Conservation (phyloP, 2,329 filamentous ascomycete species). For the Fusarium sp. region DNA sequence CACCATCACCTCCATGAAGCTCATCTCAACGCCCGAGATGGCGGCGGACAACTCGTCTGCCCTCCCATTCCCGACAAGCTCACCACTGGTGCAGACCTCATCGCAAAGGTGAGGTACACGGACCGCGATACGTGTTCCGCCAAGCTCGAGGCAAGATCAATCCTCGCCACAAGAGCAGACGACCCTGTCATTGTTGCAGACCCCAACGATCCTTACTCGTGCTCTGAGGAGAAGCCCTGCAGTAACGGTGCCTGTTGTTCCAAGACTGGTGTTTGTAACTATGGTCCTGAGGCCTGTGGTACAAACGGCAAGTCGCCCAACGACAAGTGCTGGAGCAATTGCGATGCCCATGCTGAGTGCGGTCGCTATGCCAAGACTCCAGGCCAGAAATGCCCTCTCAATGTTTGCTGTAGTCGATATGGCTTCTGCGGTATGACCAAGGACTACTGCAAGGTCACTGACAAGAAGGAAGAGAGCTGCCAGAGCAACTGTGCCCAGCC, state of each 20-base stretch:
- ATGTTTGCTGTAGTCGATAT: background rate
- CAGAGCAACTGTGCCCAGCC: background rate
- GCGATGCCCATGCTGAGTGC: background rate
- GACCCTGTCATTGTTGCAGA: background rate
- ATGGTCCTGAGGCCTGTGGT: background rate
- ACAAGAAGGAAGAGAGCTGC: background rate
- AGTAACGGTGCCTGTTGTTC: background rate
- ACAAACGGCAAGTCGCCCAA: background rate
- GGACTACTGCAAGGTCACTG: background rate
- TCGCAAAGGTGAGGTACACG: background rate
- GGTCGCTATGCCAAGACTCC: background rate
- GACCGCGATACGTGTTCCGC: background rate
- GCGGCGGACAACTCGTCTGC: conserved; percentile 2
- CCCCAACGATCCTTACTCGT: background rate
- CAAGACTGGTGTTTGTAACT: background rate
- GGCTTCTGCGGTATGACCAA: background rate
- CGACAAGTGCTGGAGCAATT: background rate
- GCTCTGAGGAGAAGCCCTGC: conserved; percentile 2
- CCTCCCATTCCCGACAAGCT: conserved; percentile 12
- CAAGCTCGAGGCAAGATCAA: conserved; percentile 3
- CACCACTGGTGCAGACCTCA: background rate
- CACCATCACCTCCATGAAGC: background rate
- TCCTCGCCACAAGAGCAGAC: background rate
- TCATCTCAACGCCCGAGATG: conserved; percentile 4
- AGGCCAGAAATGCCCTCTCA: background rate